Evolutionary conservation across 352 stramenopile genomes (phyloP).

Genomic region (Phytophthora ramorum): DNA sequence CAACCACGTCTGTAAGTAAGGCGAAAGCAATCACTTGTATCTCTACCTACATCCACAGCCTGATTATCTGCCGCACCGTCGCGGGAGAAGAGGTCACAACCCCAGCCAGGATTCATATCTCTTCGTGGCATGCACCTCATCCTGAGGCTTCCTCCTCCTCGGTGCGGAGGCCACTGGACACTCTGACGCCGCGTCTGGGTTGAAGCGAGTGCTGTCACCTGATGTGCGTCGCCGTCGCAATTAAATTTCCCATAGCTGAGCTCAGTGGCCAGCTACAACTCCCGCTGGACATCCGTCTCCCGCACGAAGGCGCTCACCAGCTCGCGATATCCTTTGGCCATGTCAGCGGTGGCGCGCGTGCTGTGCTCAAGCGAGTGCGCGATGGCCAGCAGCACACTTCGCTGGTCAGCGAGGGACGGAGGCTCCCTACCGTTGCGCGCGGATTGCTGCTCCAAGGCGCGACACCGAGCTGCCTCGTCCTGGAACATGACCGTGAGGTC

Average conservation of each 20-base stretch:
- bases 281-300: constrained; percentile 17
- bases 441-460: constrained; percentile 24
- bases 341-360: constrained; percentile 49
- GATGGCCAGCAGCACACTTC: constrained; percentile 42
- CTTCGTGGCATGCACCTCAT: constrained; percentile 15
- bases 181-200: not conserved
- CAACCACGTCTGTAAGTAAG: constrained; percentile 33
- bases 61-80: not conserved
- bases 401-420: constrained; percentile 30
- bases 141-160: not conserved
- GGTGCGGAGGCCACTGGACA: constrained; percentile 1
- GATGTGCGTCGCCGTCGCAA: constrained; percentile 2
- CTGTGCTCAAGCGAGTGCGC: constrained; percentile 53
- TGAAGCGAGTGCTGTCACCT: not conserved
- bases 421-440: not conserved
- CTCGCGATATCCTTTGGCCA: constrained; percentile 52
- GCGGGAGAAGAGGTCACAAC: constrained; percentile 20
- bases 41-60: not conserved
- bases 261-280: constrained; percentile 3
- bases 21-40: constrained; percentile 25
- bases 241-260: not conserved
- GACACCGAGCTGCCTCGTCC: constrained; percentile 34
- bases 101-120: constrained; percentile 9
- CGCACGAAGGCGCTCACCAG: constrained; percentile 42
- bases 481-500: constrained; percentile 49